Percentiles rank a stretch among this genome's conserved stretches.
Evolutionary conservation across 345 rosid genomes (phyloP).

Genomic region (Cardamine occulta): DNA sequence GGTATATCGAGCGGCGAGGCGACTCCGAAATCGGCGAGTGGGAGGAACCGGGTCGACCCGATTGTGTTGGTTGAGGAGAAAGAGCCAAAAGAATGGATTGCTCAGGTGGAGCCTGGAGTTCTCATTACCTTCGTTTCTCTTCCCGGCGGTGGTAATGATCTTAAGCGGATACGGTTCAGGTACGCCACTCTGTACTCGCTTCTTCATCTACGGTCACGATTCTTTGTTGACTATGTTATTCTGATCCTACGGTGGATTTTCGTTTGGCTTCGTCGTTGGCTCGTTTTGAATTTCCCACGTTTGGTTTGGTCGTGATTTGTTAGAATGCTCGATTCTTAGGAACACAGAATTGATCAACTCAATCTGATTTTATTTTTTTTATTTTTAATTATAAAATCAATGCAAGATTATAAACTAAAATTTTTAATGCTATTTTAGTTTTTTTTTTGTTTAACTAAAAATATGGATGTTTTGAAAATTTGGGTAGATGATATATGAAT

Average conservation of each 20-base stretch:
- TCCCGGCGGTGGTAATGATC: constrained; percentile 95
- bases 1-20: constrained; percentile 79
- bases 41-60: constrained; percentile 66
- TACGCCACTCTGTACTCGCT: constrained; percentile 32
- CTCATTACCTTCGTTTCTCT: constrained; percentile 89
- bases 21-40: constrained; percentile 65
- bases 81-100: constrained; percentile 94
- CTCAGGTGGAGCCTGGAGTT: constrained; percentile 97
- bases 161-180: constrained; percentile 94
- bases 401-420: not conserved
- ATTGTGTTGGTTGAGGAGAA: constrained; percentile 78
- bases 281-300: constrained; percentile 25
- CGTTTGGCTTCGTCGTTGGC: constrained; percentile 25
- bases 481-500: not conserved
- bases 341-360: constrained; percentile 3
- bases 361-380: not conserved
- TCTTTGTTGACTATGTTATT: constrained; percentile 17
- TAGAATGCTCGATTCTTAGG: constrained; percentile 14
- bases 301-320: constrained; percentile 27
- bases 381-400: not conserved
- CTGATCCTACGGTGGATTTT: constrained; percentile 45
- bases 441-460: not conserved
- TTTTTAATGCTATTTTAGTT: not conserved
- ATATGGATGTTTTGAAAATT: not conserved
- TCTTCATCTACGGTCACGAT: constrained; percentile 36